A percentile compares a stretch with the other conserved stretches of the same genome.
Evolutionary conservation across 2,329 filamentous ascomycete genomes (phyloP).

Genomic region (Fusarium nodosum): DNA sequence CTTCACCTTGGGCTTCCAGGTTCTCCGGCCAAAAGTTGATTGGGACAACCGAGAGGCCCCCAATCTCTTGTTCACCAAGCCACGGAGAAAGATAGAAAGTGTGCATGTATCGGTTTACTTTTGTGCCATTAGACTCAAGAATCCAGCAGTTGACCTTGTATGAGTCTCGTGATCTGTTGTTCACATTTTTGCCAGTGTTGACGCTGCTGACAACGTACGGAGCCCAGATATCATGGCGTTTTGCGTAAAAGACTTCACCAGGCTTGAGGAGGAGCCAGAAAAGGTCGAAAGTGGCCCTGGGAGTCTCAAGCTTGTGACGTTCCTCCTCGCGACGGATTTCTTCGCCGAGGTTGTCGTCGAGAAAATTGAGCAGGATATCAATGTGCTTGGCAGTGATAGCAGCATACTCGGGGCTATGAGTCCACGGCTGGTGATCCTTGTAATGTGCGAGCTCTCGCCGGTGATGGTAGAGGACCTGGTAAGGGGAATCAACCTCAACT

Average conservation of each 20-base stretch:
- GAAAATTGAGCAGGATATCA: conserved; percentile 60
- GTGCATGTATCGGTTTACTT: conserved; percentile 57
- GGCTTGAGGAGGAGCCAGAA: conserved; percentile 64
- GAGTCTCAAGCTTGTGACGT: conserved; percentile 55
- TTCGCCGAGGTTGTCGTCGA: conserved; percentile 57
- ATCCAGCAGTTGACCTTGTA: conserved; percentile 60
- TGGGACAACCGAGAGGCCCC: conserved; percentile 59
- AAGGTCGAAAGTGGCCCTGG: conserved; percentile 60
- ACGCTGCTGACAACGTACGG: conserved; percentile 59
- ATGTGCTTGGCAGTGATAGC: conserved; percentile 60
- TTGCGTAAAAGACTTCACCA: conserved; percentile 60
- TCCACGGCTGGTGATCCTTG: conserved; percentile 57
- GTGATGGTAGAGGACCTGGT: conserved; percentile 63
- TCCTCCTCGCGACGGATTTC: conserved; percentile 58
- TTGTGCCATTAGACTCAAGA: conserved; percentile 54
- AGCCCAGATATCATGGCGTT: conserved; percentile 57
- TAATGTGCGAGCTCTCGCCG: conserved; percentile 59
- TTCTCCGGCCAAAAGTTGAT: conserved; percentile 59
- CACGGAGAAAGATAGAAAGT: conserved; percentile 56
- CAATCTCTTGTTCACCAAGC: conserved; percentile 60
- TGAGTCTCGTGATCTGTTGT: conserved; percentile 24
- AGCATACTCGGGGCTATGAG: conserved; percentile 59
- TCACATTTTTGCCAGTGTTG: conserved; percentile 24
- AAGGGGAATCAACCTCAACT: conserved; percentile 61
- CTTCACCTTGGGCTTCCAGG: conserved; percentile 50